phyloP scores from a whole-genome alignment of 768 basidiomycete genomes.

The Exidia glandulosa region DNA sequence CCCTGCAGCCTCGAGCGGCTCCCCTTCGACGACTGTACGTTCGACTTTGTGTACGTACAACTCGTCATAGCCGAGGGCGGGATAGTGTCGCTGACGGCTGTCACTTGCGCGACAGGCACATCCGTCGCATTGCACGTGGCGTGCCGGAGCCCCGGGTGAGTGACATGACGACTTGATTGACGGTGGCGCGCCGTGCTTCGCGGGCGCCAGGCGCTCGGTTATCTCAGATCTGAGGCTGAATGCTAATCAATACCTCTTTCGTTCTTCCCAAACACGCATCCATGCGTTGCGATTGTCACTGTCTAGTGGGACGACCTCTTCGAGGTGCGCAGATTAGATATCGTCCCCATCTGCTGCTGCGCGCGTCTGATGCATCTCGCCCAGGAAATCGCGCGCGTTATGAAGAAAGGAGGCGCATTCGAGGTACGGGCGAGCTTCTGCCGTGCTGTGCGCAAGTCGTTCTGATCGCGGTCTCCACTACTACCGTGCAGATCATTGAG shows the following conservation, averaged over 20 bases:
- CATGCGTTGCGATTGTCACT: background rate
- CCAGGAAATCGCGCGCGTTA: constrained; percentile 51
- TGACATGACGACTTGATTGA: background rate
- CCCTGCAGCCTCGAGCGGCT: constrained; percentile 49
- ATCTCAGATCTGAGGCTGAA: background rate
- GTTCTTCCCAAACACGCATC: background rate
- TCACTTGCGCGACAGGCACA: constrained; percentile 21
- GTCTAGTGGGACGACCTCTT: constrained; percentile 57
- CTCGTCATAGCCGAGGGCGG: background rate
- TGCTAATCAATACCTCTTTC: background rate
- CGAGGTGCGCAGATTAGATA: constrained; percentile 24
- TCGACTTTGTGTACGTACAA: constrained; percentile 59
- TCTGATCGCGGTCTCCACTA: background rate
- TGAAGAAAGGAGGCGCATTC: constrained; percentile 65
- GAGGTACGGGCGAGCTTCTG: constrained; percentile 33
- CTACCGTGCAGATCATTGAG: constrained; percentile 44
- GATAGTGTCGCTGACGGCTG: constrained; percentile 6
- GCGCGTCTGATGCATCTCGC: background rate
- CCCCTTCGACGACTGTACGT: constrained; percentile 61
- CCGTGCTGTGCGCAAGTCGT: background rate
- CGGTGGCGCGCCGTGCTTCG: background rate
- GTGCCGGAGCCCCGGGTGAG: constrained; percentile 9
- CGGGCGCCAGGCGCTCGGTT: background rate
- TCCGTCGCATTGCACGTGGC: constrained; percentile 9
- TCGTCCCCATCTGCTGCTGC: background rate